Evolutionary conservation across 2,329 filamentous ascomycete species (phyloP).

Genomic region (Beauveria caledonica): DNA sequence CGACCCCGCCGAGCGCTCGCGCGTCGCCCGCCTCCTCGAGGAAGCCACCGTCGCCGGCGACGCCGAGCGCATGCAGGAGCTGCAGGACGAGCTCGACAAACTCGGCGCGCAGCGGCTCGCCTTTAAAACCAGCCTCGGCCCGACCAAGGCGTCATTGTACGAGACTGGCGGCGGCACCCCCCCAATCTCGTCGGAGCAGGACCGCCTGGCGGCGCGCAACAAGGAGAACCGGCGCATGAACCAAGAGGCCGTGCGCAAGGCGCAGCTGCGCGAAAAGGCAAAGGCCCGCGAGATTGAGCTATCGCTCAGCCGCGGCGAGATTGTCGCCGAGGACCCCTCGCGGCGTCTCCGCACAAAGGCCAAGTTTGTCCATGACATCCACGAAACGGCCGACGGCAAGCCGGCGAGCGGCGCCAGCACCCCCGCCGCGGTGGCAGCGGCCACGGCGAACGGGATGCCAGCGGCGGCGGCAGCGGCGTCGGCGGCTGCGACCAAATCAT

Average conservation of each 20-base stretch:
- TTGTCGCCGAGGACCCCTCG: slow-evolving; percentile 48
- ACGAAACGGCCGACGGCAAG: slow-evolving; percentile 31
- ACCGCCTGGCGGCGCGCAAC: slow-evolving; percentile 77
- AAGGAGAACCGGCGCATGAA: slow-evolving; percentile 76
- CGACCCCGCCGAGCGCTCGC: slow-evolving; percentile 58
- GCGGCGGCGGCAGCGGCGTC: slow-evolving; percentile 36
- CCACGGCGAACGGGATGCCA: slow-evolving; percentile 40
- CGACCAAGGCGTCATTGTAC: slow-evolving; percentile 38
- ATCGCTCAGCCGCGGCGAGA: slow-evolving; percentile 55
- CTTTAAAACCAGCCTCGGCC: slow-evolving; percentile 57
- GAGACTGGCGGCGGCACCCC: slow-evolving; percentile 23
- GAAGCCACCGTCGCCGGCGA: slow-evolving; percentile 59
- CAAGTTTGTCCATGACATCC: slow-evolving; percentile 59
- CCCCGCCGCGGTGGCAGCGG: slow-evolving; percentile 35
- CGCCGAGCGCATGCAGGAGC: slow-evolving; percentile 42
- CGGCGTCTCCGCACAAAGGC: slow-evolving; percentile 58
- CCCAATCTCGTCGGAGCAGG: slow-evolving; percentile 57
- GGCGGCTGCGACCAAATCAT: slow-evolving; percentile 28
- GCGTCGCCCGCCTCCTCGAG: slow-evolving; percentile 56
- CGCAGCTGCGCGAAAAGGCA: slow-evolving; percentile 73
- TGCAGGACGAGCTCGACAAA: slow-evolving; percentile 53
- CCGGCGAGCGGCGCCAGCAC: slow-evolving; percentile 42
- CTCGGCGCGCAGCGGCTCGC: slow-evolving; percentile 63
- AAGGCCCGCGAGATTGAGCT: slow-evolving; percentile 52
- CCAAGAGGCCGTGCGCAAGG: slow-evolving; percentile 81